Base-by-base conservation (phyloP, 2,329 filamentous ascomycete genomes). In the Onygenales sp. region DNA sequence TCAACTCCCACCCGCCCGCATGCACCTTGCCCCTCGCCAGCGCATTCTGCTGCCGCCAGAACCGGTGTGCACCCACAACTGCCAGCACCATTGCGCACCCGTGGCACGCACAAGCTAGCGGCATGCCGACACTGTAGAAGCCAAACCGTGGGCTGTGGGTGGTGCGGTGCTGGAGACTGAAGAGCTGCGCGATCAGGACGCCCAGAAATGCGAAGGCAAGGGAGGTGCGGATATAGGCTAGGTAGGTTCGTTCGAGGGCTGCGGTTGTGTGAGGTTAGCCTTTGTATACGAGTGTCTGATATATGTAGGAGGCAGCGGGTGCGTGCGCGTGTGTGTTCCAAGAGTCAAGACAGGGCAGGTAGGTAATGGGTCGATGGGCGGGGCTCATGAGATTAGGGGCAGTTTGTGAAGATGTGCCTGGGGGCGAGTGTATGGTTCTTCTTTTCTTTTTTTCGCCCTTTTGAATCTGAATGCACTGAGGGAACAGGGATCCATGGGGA, bases 181-280 rank as follows among this genome's bases (percentile, higher is more conserved):
- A 87, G 7, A 89, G 76, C 63, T 89, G 86, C 0, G 84, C 81
- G 32, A 85, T 77, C 2, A 81, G 61, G 2, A 85, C 79, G 14
- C 85, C 84, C 17, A 83, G 71, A 70, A 87, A 84, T 11, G 84
- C 82, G 41, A 89, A 73, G n/a, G 79, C 76, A 39, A 86, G 69
- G 0, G 84, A 87, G 1, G 85, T 89, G 17, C 86, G 80, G 33
- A 89, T 75, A 66, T 89, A 89, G 33, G 78, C 84, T 14, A 90
- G 78, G 63, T 85, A 90, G 14, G 86, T 90, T 54, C 86, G 76
- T 68, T 90, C 85, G 52, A 89, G 78, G 39, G 86, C 86, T 89
- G 61, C 11, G 6, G 7, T 47, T 42, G 6, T 13, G 9, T 27
- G 38, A 27, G 14, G 42, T 57, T 39, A 51, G 55, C 31, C 14